Conservation (phyloP, 306 rosid genomes). For the Prosopis cineraria region DNA sequence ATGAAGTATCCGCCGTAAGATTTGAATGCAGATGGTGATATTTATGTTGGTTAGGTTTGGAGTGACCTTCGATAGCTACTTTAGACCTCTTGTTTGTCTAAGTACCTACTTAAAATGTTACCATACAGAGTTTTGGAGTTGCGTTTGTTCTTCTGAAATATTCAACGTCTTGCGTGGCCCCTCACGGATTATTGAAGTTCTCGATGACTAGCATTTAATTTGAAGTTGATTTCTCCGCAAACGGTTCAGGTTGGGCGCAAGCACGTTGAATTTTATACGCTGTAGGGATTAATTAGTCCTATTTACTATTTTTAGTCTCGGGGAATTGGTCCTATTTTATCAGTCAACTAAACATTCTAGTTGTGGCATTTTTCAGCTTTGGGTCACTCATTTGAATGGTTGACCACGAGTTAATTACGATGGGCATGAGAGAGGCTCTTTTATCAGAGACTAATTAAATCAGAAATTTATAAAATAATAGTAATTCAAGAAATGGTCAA, state of each 20-base stretch:
- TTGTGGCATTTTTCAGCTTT: no score
- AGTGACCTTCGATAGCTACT: background rate
- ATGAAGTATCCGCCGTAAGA: background rate
- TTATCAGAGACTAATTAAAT: no score
- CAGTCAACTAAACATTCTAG: no score
- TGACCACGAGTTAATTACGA: no score
- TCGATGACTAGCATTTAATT: background rate
- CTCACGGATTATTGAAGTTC: background rate
- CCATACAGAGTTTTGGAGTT: background rate
- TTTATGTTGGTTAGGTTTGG: background rate
- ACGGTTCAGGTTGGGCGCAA: background rate
- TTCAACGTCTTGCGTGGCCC: background rate
- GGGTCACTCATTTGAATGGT: no score
- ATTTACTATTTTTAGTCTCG: no score
- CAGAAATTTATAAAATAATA: no score
- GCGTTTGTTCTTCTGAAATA: background rate
- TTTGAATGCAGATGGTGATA: background rate
- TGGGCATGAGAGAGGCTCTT: no score
- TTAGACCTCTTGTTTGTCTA: background rate
- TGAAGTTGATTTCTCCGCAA: background rate
- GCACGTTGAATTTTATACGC: background rate
- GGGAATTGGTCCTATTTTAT: no score
- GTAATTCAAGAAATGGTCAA: no score
- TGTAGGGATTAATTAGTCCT: no score
- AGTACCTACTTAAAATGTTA: background rate